These are phyloP conservation scores for Calendula officinalis DNA, from an alignment of 129 eudicot species.

Conservation along the genomic window DNA sequence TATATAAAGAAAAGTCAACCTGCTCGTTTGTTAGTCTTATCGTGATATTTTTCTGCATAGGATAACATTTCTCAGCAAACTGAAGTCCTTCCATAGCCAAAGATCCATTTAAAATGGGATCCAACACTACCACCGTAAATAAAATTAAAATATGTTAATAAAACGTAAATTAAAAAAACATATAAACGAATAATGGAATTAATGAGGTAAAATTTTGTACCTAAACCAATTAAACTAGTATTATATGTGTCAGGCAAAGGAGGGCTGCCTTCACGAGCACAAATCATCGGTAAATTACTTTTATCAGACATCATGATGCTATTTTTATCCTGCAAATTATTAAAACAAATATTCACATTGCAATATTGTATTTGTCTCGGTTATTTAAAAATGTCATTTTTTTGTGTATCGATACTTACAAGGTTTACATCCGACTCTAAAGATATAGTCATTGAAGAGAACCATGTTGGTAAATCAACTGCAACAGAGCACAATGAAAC, in stretches of 20 bases:
- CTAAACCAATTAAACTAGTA: conserved; percentile 62
- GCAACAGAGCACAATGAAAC: conserved; percentile 37
- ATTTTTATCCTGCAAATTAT: conserved; percentile 53
- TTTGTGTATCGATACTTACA: conserved; percentile 52
- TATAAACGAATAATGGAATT: conserved; percentile 5
- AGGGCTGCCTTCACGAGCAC: conserved; percentile 92
- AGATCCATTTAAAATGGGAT: conserved; percentile 59
- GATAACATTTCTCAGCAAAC: conserved; percentile 72
- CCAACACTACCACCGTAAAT: conserved; percentile 48
- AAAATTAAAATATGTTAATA: background rate
- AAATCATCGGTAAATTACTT: conserved; percentile 68
- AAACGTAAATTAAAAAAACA: conserved; percentile 8
- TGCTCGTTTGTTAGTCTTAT: conserved; percentile 78
- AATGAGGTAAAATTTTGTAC: conserved; percentile 23
- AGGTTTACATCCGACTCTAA: conserved; percentile 70
- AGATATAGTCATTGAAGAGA: conserved; percentile 66
- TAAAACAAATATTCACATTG: conserved; percentile 8
- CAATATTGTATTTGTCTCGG: conserved; percentile 8
- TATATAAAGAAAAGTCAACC: conserved; percentile 41
- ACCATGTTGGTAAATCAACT: conserved; percentile 95
- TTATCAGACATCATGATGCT: conserved; percentile 32
- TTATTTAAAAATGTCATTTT: conserved; percentile 9
- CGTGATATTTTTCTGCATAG: conserved; percentile 67
- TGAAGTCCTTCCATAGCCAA: conserved; percentile 55
- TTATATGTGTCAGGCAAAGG: conserved; percentile 81